Evolutionary conservation across 192 early-diverging fungal genomes (phyloP).

Genomic region (Umbelopsis isabellina): DNA sequence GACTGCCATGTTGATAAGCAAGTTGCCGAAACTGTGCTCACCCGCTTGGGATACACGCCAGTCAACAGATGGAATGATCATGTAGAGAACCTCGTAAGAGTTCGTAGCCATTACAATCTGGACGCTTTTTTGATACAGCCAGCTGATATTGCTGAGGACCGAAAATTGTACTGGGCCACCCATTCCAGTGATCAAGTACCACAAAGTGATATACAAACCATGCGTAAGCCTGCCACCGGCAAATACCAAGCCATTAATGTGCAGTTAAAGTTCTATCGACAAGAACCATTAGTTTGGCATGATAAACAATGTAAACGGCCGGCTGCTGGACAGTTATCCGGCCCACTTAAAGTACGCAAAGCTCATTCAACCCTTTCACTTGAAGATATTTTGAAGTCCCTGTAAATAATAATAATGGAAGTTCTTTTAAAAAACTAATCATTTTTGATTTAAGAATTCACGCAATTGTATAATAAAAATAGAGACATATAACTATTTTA

Average conservation of each 20-base stretch:
- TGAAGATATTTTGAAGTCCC: background rate
- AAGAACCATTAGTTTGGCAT: background rate
- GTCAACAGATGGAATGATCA: background rate
- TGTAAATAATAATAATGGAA: background rate
- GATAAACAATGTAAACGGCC: background rate
- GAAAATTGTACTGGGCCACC: background rate
- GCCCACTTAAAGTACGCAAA: background rate
- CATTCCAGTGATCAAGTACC: background rate
- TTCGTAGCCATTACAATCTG: background rate
- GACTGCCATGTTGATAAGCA: background rate
- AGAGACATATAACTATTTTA: too few relatives aligned
- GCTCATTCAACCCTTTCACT: background rate
- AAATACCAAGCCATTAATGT: too few relatives aligned
- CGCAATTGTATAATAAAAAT: too few relatives aligned
- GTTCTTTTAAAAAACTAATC: too few relatives aligned
- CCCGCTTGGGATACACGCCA: background rate
- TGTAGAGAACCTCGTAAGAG: background rate
- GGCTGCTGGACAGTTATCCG: background rate
- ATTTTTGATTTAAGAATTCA: too few relatives aligned
- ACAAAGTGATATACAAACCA: background rate
- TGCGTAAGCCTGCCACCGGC: too few relatives aligned
- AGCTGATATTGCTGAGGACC: background rate
- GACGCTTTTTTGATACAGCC: background rate
- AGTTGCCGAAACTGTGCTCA: background rate
- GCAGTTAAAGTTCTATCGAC: too few relatives aligned